These are phyloP conservation scores for Cardamine chenopodiifolia DNA, from an alignment of 345 rosid species.

Conservation along the genomic window DNA sequence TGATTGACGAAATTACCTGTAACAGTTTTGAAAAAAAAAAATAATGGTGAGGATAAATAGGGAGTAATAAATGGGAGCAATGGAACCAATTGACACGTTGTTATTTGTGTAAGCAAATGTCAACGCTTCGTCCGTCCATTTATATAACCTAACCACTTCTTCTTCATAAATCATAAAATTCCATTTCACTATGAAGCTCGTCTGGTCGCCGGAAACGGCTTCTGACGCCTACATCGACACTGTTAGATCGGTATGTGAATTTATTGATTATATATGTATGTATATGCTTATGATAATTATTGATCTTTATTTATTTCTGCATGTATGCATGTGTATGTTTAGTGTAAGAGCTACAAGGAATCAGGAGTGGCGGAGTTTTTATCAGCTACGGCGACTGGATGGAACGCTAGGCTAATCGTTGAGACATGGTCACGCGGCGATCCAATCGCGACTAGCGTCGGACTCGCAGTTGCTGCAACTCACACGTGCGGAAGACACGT, in stretches of 20 bases:
- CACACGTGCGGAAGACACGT: constrained; percentile 79
- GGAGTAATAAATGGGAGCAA: constrained; percentile 29
- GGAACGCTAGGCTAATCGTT: constrained; percentile 72
- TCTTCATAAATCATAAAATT: constrained; percentile 4
- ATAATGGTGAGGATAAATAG: neutral
- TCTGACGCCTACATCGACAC: constrained; percentile 72
- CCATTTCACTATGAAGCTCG: constrained; percentile 62
- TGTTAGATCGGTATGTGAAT: constrained; percentile 57
- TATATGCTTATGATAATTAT: neutral
- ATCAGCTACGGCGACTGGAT: constrained; percentile 91
- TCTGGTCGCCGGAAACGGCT: constrained; percentile 86
- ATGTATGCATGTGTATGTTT: constrained; percentile 8
- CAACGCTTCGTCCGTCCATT: constrained; percentile 40
- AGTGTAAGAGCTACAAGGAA: constrained; percentile 58
- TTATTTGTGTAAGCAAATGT: constrained; percentile 35
- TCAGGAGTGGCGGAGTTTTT: constrained; percentile 76
- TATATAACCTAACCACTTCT: constrained; percentile 40
- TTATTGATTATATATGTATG: neutral
- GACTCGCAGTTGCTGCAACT: constrained; percentile 67
- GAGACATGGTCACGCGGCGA: constrained; percentile 78
- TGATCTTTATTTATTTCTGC: neutral
- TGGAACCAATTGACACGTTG: constrained; percentile 40
- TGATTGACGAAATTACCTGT: neutral
- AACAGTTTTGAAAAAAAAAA: neutral
- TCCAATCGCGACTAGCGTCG: constrained; percentile 68